phyloP scores from a whole-genome alignment of 2,329 filamentous ascomycete species.

The Cercospora sp. region DNA sequence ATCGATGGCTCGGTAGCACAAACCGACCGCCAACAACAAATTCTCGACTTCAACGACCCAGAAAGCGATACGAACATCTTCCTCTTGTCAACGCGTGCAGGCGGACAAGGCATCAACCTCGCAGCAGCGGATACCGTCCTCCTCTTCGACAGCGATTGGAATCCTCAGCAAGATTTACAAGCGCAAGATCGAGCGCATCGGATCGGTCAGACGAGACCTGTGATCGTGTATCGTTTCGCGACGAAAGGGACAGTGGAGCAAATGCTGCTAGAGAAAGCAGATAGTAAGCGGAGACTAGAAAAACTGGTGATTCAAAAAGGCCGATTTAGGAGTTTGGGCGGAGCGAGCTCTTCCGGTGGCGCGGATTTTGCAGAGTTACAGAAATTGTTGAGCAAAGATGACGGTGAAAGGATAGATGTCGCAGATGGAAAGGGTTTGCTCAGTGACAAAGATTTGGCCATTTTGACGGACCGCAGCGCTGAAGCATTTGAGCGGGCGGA shows the following conservation, averaged over 20 bases:
- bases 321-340: constrained; percentile 61
- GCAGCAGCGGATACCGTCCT: constrained; percentile 90
- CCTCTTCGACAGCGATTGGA: constrained; percentile 88
- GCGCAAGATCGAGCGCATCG: constrained; percentile 94
- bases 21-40: constrained; percentile 52
- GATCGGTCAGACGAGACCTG: constrained; percentile 88
- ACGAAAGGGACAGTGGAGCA: constrained; percentile 94
- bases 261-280: constrained; percentile 78
- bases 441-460: constrained; percentile 71
- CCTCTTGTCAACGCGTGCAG: constrained; percentile 83
- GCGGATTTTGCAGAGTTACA: constrained; percentile 53
- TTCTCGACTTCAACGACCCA: constrained; percentile 51
- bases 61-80: constrained; percentile 63
- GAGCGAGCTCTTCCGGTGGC: constrained; percentile 21
- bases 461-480: constrained; percentile 73
- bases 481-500: constrained; percentile 72
- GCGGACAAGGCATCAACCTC: constrained; percentile 93
- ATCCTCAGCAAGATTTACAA: constrained; percentile 94
- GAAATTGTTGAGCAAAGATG: constrained; percentile 57
- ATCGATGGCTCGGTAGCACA: constrained; percentile 89
- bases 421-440: constrained; percentile 64
- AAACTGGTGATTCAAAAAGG: constrained; percentile 96
- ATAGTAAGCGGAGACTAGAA: constrained; percentile 87
- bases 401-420: constrained; percentile 64
- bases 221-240: constrained; percentile 89